Percentiles rank a stretch among this genome's conserved stretches.
These are phyloP conservation scores for Solanum chmielewskii DNA, from an alignment of 257 asterid genomes.

Conservation along the genomic window DNA sequence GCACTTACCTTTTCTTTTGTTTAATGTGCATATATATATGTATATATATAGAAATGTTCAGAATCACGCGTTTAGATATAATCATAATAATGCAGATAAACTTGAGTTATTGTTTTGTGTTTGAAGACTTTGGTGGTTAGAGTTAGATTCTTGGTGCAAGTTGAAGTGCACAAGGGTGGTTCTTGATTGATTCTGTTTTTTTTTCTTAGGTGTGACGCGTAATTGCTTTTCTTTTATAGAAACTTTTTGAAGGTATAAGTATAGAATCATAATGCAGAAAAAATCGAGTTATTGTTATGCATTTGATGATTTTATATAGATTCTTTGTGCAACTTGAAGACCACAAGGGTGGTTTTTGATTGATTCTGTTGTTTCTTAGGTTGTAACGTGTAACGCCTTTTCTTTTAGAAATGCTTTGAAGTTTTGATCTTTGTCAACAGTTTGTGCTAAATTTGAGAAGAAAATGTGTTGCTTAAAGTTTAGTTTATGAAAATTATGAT, in stretches of 20 bases:
- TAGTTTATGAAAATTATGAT: neutral
- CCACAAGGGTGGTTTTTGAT: neutral
- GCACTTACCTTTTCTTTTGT: neutral
- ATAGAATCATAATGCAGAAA: neutral
- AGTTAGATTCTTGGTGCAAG: neutral
- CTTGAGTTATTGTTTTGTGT: neutral
- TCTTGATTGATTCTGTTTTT: neutral
- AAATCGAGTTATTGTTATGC: neutral
- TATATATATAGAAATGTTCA: neutral
- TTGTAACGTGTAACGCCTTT: neutral
- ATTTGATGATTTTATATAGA: neutral
- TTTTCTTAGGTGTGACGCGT: neutral
- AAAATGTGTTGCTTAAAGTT: neutral
- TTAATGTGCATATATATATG: neutral
- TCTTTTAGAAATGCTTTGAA: neutral
- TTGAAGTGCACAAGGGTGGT: neutral
- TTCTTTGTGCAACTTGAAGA: neutral
- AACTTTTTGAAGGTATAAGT: neutral
- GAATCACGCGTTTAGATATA: neutral
- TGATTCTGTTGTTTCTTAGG: neutral
- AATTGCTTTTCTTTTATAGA: neutral
- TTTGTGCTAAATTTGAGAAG: neutral
- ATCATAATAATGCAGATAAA: neutral
- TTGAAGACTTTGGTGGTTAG: neutral
- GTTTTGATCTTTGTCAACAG: neutral